A percentile compares a stretch with the other conserved stretches of the same genome.
These are phyloP conservation scores for Cymbidium sinense DNA, from an alignment of 106 monocot genomes.

Conservation along the genomic window DNA sequence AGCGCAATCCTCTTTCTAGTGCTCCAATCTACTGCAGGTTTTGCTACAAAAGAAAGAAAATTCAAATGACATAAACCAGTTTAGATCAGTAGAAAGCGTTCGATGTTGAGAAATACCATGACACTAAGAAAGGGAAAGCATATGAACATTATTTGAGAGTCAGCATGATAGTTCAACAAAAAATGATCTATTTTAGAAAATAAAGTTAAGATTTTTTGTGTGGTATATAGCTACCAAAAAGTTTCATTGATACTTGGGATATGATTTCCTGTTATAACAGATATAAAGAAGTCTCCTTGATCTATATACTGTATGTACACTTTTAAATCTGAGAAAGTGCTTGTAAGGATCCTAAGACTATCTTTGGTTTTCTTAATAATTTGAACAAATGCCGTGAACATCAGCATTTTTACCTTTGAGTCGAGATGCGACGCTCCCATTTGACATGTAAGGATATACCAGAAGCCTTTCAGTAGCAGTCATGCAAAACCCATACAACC, in stretches of 20 bases:
- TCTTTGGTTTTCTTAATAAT: neutral
- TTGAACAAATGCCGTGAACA: no score
- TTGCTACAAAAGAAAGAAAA: slow-evolving; percentile 4
- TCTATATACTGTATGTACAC: neutral
- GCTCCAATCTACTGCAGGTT: slow-evolving; percentile 19
- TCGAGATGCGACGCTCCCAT: slow-evolving; percentile 24
- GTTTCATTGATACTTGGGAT: no score
- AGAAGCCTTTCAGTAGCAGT: slow-evolving; percentile 27
- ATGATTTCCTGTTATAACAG: neutral
- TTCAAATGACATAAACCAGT: neutral
- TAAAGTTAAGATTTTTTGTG: neutral
- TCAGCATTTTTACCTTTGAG: slow-evolving; percentile 18
- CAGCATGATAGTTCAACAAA: neutral
- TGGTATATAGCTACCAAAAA: neutral
- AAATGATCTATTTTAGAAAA: no score
- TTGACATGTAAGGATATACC: slow-evolving; percentile 24
- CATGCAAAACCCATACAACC: slow-evolving; percentile 22
- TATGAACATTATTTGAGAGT: neutral
- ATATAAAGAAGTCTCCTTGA: neutral
- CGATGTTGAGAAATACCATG: neutral
- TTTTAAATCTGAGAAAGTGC: no score
- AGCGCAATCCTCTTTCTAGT: slow-evolving; percentile 26
- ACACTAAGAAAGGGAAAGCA: no score
- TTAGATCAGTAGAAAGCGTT: neutral
- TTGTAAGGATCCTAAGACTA: neutral